Evolutionary conservation across 2,329 filamentous ascomycete species (phyloP).

Genomic region (Xylaria sp.): DNA sequence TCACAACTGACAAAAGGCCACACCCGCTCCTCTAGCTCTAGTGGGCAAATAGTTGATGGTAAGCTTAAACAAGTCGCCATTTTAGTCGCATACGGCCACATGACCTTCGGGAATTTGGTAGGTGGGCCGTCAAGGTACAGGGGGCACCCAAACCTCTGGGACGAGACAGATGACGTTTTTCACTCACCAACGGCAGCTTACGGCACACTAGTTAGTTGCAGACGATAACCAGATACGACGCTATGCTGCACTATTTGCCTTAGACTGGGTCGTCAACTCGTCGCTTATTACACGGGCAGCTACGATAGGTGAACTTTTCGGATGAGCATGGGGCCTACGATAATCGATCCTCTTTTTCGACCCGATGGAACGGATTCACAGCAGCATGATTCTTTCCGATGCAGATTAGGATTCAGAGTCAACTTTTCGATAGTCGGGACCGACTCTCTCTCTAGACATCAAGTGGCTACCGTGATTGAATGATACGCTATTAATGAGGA

Average conservation of each 20-base stretch:
- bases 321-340: neutral
- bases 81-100: neutral
- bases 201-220: neutral
- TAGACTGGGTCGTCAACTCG: neutral
- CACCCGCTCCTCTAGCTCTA: neutral
- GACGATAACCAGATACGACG: neutral
- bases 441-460: constrained; percentile 1
- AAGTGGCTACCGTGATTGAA: neutral
- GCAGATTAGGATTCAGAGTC: neutral
- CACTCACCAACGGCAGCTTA: neutral
- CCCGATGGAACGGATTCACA: neutral
- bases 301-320: neutral
- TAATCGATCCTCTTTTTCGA: neutral
- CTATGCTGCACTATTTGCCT: constrained; percentile 3
- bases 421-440: neutral
- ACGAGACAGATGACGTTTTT: constrained; percentile 8
- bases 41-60: neutral
- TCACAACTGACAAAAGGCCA: neutral
- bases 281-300: neutral
- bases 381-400: neutral
- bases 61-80: constrained; percentile 1
- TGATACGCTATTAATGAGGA: neutral
- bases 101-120: constrained; percentile 26
- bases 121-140: constrained; percentile 14
- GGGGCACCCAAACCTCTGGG: constrained; percentile 24